Conservation (phyloP, 2,329 filamentous ascomycete species). For the Fonsecaea multimorphosa region DNA sequence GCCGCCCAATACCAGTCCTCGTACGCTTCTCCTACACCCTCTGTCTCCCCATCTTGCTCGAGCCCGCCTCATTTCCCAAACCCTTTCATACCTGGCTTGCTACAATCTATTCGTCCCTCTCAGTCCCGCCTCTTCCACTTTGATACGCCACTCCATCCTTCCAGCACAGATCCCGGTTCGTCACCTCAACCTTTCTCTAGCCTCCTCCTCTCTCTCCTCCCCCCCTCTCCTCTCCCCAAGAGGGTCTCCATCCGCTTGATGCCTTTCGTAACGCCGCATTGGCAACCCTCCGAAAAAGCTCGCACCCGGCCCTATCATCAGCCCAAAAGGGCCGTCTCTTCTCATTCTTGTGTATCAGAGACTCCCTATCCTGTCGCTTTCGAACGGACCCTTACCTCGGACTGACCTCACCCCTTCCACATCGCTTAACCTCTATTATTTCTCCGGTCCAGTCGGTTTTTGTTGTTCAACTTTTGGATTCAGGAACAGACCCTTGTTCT, state of each 20-base stretch:
- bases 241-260: constrained; percentile 5
- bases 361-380: constrained; percentile 2
- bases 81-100: neutral
- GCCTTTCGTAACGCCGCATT: constrained; percentile 9
- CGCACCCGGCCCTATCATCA: constrained; percentile 12
- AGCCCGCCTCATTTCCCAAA: constrained; percentile 5
- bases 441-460: constrained; percentile 25
- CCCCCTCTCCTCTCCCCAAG: neutral
- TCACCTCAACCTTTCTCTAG: constrained; percentile 4
- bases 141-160: constrained; percentile 6
- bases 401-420: constrained; percentile 16
- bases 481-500: constrained; percentile 16
- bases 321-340: constrained; percentile 12
- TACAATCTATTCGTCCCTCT: constrained; percentile 4
- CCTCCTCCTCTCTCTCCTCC: neutral
- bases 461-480: constrained; percentile 9
- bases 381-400: constrained; percentile 14
- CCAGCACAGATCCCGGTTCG: constrained; percentile 4
- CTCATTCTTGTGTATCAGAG: constrained; percentile 11
- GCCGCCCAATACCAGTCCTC: neutral
- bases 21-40: neutral
- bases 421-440: constrained; percentile 22
- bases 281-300: constrained; percentile 8
- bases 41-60: constrained; percentile 8
- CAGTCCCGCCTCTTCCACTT: constrained; percentile 5